Percentiles rank a stretch among this genome's conserved stretches.
Evolutionary conservation across 139 green algal species (phyloP).

Genomic region (Chlorella ohadii): DNA sequence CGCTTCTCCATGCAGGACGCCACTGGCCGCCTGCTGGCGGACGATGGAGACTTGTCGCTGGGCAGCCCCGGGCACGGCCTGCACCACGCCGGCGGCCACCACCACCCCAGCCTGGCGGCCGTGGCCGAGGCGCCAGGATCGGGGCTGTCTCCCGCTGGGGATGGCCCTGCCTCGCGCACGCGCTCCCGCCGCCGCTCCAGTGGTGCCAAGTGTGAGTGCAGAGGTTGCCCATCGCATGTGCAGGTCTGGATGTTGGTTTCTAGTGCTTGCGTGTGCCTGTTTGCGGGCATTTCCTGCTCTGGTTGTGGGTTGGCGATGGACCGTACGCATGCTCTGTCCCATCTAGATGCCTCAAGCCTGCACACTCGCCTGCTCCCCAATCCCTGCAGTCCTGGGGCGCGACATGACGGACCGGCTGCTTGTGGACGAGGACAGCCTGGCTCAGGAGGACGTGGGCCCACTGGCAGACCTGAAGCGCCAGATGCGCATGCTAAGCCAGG

Average conservation of each 20-base stretch:
- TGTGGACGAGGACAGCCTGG: slow-evolving; percentile 40
- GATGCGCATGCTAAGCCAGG: slow-evolving; percentile 41
- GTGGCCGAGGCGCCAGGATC: neutral
- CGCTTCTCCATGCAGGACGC: slow-evolving; percentile 40
- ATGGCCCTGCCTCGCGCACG: neutral
- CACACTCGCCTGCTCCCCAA: neutral
- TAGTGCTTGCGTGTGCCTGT: no score
- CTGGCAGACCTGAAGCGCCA: slow-evolving; percentile 41
- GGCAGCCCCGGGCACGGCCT: neutral
- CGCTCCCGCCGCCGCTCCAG: slow-evolving; percentile 1
- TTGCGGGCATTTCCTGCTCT: no score
- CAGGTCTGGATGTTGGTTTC: neutral
- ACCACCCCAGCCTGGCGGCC: neutral
- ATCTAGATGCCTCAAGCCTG: no score
- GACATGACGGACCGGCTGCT: slow-evolving; percentile 32
- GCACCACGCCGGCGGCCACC: no score
- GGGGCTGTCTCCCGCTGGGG: neutral
- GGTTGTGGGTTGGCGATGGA: no score
- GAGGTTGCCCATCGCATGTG: neutral
- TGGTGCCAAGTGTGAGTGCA: slow-evolving; percentile 18
- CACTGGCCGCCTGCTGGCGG: slow-evolving; percentile 34
- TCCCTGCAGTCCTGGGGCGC: neutral
- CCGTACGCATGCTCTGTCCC: neutral
- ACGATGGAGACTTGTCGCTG: neutral
- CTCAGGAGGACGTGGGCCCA: neutral